Percentiles rank a stretch among this genome's conserved stretches.
Evolutionary conservation across 371 early-diverging fungal species (phyloP).

Genomic region (Mucor piriformis): DNA sequence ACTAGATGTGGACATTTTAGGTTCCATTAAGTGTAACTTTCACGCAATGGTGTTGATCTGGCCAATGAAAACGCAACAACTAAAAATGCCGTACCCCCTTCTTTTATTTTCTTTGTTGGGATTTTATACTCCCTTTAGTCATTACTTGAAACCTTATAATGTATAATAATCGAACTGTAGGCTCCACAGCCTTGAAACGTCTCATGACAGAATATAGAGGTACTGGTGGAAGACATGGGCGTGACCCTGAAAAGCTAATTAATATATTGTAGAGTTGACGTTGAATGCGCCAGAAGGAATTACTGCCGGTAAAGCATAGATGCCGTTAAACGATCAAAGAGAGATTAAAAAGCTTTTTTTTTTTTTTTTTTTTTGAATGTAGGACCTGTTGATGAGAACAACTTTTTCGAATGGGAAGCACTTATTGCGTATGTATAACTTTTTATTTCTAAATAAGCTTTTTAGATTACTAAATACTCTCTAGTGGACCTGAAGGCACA

Average conservation of each 20-base stretch:
- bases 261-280: constrained; percentile 74
- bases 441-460: too few relatives aligned
- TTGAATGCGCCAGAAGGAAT: constrained; percentile 96
- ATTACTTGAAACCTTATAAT: constrained; percentile 15
- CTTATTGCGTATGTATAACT: constrained; percentile 76
- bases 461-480: not conserved
- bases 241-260: too few relatives aligned
- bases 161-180: constrained; percentile 47
- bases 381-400: constrained; percentile 90
- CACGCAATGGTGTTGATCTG: not conserved
- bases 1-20: too few relatives aligned
- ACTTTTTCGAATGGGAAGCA: constrained; percentile 97
- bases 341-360: not conserved
- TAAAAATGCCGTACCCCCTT: not conserved
- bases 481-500: constrained; percentile 91
- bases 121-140: not conserved
- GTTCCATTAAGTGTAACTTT: too few relatives aligned
- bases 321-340: not conserved
- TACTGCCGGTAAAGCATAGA: constrained; percentile 72
- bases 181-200: constrained; percentile 88
- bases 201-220: constrained; percentile 97
- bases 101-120: constrained; percentile 1
- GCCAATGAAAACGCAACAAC: not conserved
- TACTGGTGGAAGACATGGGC: too few relatives aligned
- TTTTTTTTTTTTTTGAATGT: not conserved